A percentile compares a stretch with the other conserved stretches of the same genome.
phyloP scores from a whole-genome alignment of 2,329 filamentous ascomycete species.

The Coniochaeta sp. region DNA sequence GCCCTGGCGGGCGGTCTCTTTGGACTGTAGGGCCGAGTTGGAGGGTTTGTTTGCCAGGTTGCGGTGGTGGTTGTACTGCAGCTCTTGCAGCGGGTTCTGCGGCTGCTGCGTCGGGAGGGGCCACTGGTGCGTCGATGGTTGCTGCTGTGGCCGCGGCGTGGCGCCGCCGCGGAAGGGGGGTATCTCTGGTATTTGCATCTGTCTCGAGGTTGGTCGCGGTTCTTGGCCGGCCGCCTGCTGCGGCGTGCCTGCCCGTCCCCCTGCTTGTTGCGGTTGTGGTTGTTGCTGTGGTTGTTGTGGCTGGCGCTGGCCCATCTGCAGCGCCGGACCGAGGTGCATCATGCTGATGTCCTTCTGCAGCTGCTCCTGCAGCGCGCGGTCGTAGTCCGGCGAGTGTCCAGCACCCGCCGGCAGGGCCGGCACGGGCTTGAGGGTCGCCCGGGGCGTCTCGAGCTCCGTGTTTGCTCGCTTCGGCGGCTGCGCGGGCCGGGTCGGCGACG shows the following conservation, averaged over 20 bases:
- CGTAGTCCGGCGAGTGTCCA: constrained; percentile 51
- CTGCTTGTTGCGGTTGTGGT: not conserved
- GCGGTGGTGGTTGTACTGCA: constrained; percentile 18
- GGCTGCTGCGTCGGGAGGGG: constrained; percentile 7
- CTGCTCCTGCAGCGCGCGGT: constrained; percentile 53
- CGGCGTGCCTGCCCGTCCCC: constrained; percentile 5
- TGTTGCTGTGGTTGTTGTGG: constrained; percentile 1
- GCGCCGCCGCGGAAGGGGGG: constrained; percentile 41
- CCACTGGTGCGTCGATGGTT: constrained; percentile 4
- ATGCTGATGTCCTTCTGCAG: constrained; percentile 55
- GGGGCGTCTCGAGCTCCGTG: constrained; percentile 36
- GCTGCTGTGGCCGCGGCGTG: constrained; percentile 17
- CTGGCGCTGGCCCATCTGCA: constrained; percentile 14
- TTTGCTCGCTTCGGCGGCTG: constrained; percentile 42
- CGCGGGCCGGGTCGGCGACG: constrained; percentile 55
- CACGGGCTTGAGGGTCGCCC: constrained; percentile 34
- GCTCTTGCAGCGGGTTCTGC: constrained; percentile 9
- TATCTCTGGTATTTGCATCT: constrained; percentile 45
- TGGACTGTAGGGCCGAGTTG: constrained; percentile 11
- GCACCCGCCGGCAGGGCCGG: constrained; percentile 30
- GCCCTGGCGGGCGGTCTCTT: constrained; percentile 10
- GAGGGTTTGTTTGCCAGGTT: constrained; percentile 11
- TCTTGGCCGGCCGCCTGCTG: constrained; percentile 26
- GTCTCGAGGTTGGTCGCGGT: constrained; percentile 29
- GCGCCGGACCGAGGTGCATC: constrained; percentile 40